Base-by-base conservation (phyloP, 768 basidiomycete species). In the Suillus weaverae region DNA sequence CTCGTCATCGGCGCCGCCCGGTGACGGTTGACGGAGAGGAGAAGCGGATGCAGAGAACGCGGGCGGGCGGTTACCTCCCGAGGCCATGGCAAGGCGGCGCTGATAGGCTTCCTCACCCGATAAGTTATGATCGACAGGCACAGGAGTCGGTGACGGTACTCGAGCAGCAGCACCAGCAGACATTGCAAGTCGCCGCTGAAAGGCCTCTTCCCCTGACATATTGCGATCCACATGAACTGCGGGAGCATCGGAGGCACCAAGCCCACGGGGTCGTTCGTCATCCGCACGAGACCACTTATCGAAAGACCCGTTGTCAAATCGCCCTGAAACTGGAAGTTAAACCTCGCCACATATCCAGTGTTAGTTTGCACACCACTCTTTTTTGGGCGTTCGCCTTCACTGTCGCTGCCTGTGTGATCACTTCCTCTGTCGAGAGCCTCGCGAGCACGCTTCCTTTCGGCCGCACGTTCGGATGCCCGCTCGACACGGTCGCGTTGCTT, bases 81-180 rank as follows among this genome's bases (percentile, higher is more conserved):
- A 65, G 10, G 87, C 87, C 83, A 93, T 79, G n/a, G 88, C 89
- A 13, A 91, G 78, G 14, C 91, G 86, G 48, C 89, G 86, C 68
- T 88, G 87, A 71, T 86, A 93, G 1, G 89, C 91, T 71, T 92
- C 92, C 56, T 94, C 92, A n/a, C 91, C 91, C 3, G 86, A 86
- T 68, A 89, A 77, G 43, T 74, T 78, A 39, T 76, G 75, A 35
- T 85, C 82, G 0, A 84, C 74, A 1, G 76, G 71, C 5, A 77
- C 76, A 22, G 83, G 77, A 20, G 83, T 41, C 3, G 76, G 65
- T 54, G 72, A 74, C 36, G 67, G 68, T 1, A 61, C 69, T 30
- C 67, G 69, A n/a, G 74, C 64, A 14, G 55, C 65, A 10, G 64
- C 64, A 30, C 65, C 36, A 14, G 75, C 73, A 5, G 91, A 91